These are phyloP conservation scores for Lasiodiplodia gonubiensis DNA, from an alignment of 2,329 filamentous ascomycete genomes.

Conservation along the genomic window DNA sequence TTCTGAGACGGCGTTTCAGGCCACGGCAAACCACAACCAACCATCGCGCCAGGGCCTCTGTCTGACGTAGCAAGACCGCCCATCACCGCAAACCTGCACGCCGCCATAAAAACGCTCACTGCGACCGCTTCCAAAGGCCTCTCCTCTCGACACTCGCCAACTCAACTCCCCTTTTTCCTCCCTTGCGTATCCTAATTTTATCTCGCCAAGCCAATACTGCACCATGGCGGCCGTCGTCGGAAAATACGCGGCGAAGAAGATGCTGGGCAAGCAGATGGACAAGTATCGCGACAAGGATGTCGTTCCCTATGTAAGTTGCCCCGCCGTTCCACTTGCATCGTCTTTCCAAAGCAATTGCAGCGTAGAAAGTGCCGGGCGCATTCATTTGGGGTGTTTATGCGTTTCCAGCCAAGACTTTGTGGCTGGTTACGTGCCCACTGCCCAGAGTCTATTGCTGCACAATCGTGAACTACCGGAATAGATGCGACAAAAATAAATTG, in stretches of 20 bases:
- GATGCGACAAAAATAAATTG: slow-evolving; percentile 2
- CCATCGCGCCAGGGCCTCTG: slow-evolving; percentile 31
- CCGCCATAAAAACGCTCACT: slow-evolving; percentile 29
- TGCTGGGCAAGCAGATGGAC: slow-evolving; percentile 54
- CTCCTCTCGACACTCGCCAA: neutral
- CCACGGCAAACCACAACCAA: slow-evolving; percentile 40
- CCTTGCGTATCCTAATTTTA: slow-evolving; percentile 15
- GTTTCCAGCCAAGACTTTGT: neutral
- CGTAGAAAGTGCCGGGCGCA: neutral
- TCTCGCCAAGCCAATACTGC: slow-evolving; percentile 25
- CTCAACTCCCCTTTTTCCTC: slow-evolving; percentile 6
- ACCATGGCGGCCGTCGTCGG: slow-evolving; percentile 54
- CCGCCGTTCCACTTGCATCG: neutral
- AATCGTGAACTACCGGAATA: neutral
- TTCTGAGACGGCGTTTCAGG: slow-evolving; percentile 47
- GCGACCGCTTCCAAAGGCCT: slow-evolving; percentile 8
- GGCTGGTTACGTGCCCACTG: neutral
- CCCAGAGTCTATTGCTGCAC: neutral
- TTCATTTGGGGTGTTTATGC: neutral
- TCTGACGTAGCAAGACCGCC: slow-evolving; percentile 21
- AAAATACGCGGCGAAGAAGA: slow-evolving; percentile 58
- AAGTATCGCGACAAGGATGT: slow-evolving; percentile 54
- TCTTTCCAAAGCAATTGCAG: neutral
- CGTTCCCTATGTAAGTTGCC: slow-evolving; percentile 46
- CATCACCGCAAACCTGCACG: slow-evolving; percentile 29